Base-by-base conservation (phyloP, 768 basidiomycete species). In the Cyclocybe cylindracea region DNA sequence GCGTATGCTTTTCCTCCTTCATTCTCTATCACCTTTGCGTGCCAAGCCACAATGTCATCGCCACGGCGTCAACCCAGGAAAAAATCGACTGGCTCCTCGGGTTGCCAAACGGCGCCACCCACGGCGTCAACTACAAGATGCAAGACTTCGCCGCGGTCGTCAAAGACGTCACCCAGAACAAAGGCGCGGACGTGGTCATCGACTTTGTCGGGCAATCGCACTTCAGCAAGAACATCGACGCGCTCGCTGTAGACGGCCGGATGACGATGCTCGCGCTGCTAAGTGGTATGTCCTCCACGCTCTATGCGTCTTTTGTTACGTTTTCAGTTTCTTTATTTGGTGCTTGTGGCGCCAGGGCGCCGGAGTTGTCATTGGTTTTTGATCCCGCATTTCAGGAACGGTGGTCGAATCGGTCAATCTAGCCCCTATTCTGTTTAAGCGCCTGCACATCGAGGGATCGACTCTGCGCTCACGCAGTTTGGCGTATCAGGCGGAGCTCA, bases 391-490 rank as follows among this genome's bases (percentile, higher is more conserved):
- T 50, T 48, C 61, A 89, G 88, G 87, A 39, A 62, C 67, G 31
- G 69, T 75, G 13, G 77, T 85, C 11, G 66, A 78, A 10, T 70
- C 70, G 10, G 70, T 84, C 51, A 78, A 87, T 65, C 71, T 97
- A 41, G 61, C 60, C 5, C 85, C 84, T 8, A 80, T 97, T 48
- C 72, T 96, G 51, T 85, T 76, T 68, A 98, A 95, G 72, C 85
- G 94, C 13, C 81, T 97, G 45, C 84, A 86, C 19, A 86, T 98
- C 45, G 86, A 93, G 68, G 94, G 94, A 16, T 91, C 91, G 16
- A 96, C 93, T 2, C 73, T 97, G 31, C 84, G 94, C 18, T 83
- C 87, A 31, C 83, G 91, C 40, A 79, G 82, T 19, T 61, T 76
- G n/a, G 73, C 78, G 55, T 97, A 96, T 67, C 93, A 97, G 68